Conservation (phyloP, 345 rosid species). For the Lepidium didymum region DNA sequence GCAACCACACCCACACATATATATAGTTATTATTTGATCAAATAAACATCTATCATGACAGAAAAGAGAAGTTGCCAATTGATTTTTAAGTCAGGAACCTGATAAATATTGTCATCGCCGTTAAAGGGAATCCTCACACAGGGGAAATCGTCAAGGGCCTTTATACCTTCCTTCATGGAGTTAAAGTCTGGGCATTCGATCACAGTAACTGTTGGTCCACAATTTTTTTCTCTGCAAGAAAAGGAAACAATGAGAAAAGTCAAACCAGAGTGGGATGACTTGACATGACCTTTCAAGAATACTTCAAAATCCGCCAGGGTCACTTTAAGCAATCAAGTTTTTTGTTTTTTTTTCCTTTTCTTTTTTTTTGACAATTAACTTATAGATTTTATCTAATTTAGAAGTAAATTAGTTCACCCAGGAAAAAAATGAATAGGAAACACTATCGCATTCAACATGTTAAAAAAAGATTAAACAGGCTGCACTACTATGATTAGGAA, state of each 20-base stretch:
- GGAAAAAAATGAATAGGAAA: background rate
- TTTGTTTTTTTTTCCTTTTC: background rate
- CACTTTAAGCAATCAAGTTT: background rate
- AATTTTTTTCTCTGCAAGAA: slow-evolving; percentile 60
- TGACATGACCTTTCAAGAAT: background rate
- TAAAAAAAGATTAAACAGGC: slow-evolving; percentile 4
- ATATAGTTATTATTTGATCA: slow-evolving; percentile 6
- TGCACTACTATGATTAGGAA: slow-evolving; percentile 1
- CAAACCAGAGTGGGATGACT: slow-evolving; percentile 5
- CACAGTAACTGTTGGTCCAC: slow-evolving; percentile 74
- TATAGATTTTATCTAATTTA: background rate
- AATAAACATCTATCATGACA: background rate
- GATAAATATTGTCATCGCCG: slow-evolving; percentile 84
- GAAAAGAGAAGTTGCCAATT: background rate
- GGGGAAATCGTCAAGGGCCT: slow-evolving; percentile 79
- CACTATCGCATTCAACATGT: background rate
- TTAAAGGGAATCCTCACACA: slow-evolving; percentile 82
- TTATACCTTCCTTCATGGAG: slow-evolving; percentile 49
- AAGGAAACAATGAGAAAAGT: slow-evolving; percentile 1
- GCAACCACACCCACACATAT: slow-evolving; percentile 12
- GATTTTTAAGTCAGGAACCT: slow-evolving; percentile 40
- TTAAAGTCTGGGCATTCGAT: slow-evolving; percentile 66
- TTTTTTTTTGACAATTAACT: background rate
- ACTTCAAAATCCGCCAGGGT: background rate
- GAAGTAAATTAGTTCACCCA: background rate